phyloP scores from a whole-genome alignment of 768 basidiomycete genomes.

The Mycena sanguinolenta region DNA sequence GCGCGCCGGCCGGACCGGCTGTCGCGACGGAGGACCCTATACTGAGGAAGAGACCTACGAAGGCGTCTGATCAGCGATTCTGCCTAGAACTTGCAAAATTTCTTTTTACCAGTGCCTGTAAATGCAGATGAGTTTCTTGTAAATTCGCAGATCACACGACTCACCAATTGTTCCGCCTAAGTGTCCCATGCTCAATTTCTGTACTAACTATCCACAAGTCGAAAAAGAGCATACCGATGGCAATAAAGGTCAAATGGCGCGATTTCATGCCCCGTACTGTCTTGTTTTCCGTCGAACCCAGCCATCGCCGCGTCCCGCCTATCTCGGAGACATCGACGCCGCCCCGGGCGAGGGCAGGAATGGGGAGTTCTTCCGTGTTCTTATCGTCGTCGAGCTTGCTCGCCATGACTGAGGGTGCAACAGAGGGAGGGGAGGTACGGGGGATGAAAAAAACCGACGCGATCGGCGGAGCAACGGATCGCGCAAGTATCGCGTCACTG shows the following conservation, averaged over 20 bases:
- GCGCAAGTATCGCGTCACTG: constrained; percentile 19
- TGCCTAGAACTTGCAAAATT: neutral
- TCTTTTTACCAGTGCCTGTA: constrained; percentile 15
- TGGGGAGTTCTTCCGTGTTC: constrained; percentile 6
- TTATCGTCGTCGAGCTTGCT: constrained; percentile 12
- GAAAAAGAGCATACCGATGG: constrained; percentile 17
- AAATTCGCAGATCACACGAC: neutral
- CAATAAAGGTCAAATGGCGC: constrained; percentile 31
- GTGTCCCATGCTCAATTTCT: neutral
- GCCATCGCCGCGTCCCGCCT: constrained; percentile 6
- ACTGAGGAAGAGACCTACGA: constrained; percentile 30
- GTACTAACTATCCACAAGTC: neutral
- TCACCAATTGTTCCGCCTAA: constrained; percentile 29
- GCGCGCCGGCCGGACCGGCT: constrained; percentile 73
- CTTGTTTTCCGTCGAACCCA: constrained; percentile 22
- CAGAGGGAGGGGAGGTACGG: neutral
- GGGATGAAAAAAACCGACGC: neutral
- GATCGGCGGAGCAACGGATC: constrained; percentile 5
- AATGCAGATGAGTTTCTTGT: too few relatives aligned
- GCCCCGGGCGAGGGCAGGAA: constrained; percentile 10
- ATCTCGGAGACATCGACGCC: neutral
- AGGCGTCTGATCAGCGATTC: neutral
- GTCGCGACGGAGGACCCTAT: constrained; percentile 28
- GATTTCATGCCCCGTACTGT: constrained; percentile 32
- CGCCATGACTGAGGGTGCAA: constrained; percentile 4